Percentiles rank a stretch among this genome's conserved stretches.
Evolutionary conservation across 2,329 filamentous ascomycete species (phyloP).

Genomic region (Aspergillus sergii): DNA sequence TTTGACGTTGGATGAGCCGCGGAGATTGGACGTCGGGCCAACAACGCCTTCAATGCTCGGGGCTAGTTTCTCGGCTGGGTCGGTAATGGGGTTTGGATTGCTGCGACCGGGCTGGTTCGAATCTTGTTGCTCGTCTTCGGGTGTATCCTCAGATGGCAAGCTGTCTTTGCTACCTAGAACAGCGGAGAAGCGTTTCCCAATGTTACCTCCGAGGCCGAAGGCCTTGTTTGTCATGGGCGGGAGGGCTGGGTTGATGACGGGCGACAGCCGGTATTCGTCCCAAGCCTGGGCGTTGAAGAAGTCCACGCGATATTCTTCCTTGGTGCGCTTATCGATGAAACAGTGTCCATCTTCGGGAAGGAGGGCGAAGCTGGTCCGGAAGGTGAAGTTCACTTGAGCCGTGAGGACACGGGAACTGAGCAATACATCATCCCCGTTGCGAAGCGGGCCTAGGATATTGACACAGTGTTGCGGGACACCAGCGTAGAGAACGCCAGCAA

Average conservation of each 20-base stretch:
- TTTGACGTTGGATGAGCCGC: slow-evolving; percentile 24
- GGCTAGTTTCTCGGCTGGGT: slow-evolving; percentile 21
- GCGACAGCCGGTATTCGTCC: slow-evolving; percentile 76
- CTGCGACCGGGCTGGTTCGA: neutral
- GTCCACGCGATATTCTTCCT: slow-evolving; percentile 77
- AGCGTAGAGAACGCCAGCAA: slow-evolving; percentile 82
- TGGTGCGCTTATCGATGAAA: slow-evolving; percentile 81
- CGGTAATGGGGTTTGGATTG: slow-evolving; percentile 9
- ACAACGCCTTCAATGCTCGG: slow-evolving; percentile 35
- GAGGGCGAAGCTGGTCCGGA: slow-evolving; percentile 82
- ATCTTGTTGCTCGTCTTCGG: slow-evolving; percentile 15
- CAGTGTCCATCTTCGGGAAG: slow-evolving; percentile 85
- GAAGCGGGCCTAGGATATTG: slow-evolving; percentile 85
- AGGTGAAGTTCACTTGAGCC: slow-evolving; percentile 89
- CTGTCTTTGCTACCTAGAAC: slow-evolving; percentile 27
- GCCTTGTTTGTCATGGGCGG: slow-evolving; percentile 54
- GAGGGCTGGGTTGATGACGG: slow-evolving; percentile 70
- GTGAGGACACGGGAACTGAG: slow-evolving; percentile 88
- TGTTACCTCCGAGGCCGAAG: slow-evolving; percentile 34
- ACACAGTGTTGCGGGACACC: slow-evolving; percentile 84
- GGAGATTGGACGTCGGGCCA: slow-evolving; percentile 28
- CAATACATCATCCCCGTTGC: slow-evolving; percentile 90
- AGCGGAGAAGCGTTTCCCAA: slow-evolving; percentile 43
- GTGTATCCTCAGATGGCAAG: slow-evolving; percentile 18
- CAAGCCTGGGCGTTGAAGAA: slow-evolving; percentile 81